Percentiles rank a stretch among this genome's conserved stretches.
Conservation (phyloP, 257 asterid genomes). For the Solanum medicagineum region DNA sequence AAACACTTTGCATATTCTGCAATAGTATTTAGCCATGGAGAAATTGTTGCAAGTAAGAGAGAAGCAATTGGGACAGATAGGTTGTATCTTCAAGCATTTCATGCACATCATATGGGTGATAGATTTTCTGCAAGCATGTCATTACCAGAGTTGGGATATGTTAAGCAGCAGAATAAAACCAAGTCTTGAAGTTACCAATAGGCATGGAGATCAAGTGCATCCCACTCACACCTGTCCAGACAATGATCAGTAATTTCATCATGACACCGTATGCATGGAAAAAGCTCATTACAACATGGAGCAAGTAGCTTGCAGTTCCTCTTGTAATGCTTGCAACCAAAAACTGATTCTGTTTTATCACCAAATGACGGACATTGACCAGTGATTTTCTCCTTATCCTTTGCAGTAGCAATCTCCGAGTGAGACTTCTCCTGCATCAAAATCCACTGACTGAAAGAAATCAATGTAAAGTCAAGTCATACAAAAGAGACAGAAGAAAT, state of each 20-base stretch:
- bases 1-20: slow-evolving; percentile 69
- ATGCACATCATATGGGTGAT: slow-evolving; percentile 77
- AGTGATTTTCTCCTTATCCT: slow-evolving; percentile 34
- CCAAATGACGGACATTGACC: slow-evolving; percentile 57
- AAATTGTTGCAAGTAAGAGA: slow-evolving; percentile 43
- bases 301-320: slow-evolving; percentile 72
- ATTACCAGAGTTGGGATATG: slow-evolving; percentile 7
- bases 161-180: neutral
- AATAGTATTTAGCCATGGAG: slow-evolving; percentile 73
- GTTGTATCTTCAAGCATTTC: slow-evolving; percentile 69
- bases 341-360: slow-evolving; percentile 29
- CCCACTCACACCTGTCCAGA: slow-evolving; percentile 54
- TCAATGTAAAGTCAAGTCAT: neutral
- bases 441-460: slow-evolving; percentile 51
- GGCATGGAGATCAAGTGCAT: neutral
- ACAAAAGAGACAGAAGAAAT: neutral
- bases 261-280: slow-evolving; percentile 83
- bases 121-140: slow-evolving; percentile 46
- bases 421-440: slow-evolving; percentile 39
- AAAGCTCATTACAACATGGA: slow-evolving; percentile 70
- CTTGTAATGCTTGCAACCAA: slow-evolving; percentile 78
- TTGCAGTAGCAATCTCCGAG: slow-evolving; percentile 16
- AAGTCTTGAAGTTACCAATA: neutral
- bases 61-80: slow-evolving; percentile 44
- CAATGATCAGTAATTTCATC: slow-evolving; percentile 70